A percentile compares a stretch with the other conserved stretches of the same genome.
phyloP scores from a whole-genome alignment of 148 eudicot species.

The Rhododendron williamsianum region DNA sequence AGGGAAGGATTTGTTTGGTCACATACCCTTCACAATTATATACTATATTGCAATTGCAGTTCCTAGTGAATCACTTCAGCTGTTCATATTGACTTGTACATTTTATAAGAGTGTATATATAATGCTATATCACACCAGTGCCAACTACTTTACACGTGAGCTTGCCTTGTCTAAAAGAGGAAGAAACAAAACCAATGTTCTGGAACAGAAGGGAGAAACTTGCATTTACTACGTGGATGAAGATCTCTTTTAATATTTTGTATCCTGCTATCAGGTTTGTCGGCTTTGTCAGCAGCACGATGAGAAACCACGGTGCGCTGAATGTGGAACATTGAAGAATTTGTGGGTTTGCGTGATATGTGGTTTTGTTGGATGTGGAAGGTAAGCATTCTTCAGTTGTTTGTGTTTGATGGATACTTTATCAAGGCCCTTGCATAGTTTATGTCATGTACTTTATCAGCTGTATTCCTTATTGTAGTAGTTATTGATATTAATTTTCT shows the following conservation, averaged over 20 bases:
- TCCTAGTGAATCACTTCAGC: neutral
- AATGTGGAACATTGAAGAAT: slow-evolving; percentile 71
- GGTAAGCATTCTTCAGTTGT: slow-evolving; percentile 35
- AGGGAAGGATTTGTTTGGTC: neutral
- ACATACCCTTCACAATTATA: neutral
- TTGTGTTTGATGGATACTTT: neutral
- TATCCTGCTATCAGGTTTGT: slow-evolving; percentile 60
- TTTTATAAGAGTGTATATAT: neutral
- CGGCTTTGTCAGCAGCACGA: slow-evolving; percentile 89
- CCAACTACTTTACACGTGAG: neutral
- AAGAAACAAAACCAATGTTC: neutral
- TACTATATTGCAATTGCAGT: neutral
- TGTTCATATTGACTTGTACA: neutral
- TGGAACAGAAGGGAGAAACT: neutral
- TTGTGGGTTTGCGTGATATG: slow-evolving; percentile 90
- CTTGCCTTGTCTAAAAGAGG: neutral
- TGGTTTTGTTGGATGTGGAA: slow-evolving; percentile 99
- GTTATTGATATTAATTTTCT: neutral
- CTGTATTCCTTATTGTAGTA: neutral
- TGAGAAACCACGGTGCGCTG: slow-evolving; percentile 72
- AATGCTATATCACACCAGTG: neutral
- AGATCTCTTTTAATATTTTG: slow-evolving; percentile 7
- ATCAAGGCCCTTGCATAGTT: neutral
- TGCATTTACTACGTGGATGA: neutral
- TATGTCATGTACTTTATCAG: neutral